phyloP scores from a whole-genome alignment of 1,139 yeast species.

The Saccharomyces hybrid region DNA sequence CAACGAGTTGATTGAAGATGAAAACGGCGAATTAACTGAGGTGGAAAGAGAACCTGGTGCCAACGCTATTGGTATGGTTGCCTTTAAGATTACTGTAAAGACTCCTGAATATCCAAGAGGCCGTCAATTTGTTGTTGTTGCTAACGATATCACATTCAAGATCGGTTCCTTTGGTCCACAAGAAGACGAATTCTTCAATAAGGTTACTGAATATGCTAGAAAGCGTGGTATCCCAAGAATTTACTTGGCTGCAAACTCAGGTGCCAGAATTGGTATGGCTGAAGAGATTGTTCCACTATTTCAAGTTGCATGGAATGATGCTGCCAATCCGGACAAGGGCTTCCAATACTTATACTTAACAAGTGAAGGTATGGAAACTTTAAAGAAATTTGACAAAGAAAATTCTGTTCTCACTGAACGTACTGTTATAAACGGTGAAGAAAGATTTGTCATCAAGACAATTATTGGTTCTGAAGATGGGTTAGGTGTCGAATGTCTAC shows the following conservation, averaged over 20 bases:
- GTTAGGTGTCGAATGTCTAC: conserved; percentile 94
- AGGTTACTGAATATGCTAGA: conserved; percentile 89
- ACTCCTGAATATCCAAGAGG: conserved; percentile 98
- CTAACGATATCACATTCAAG: conserved; percentile 94
- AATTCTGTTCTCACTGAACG: conserved; percentile 69
- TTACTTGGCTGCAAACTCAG: conserved; percentile 94
- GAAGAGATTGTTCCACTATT: conserved; percentile 86
- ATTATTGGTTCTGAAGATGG: conserved; percentile 95
- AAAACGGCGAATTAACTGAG: conserved; percentile 76
- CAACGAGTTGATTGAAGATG: conserved; percentile 73
- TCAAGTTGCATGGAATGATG: conserved; percentile 90
- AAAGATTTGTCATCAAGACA: conserved; percentile 70
- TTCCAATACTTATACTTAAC: conserved; percentile 81
- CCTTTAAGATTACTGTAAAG: conserved; percentile 82
- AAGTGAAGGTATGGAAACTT: conserved; percentile 53
- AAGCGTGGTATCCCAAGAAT: conserved; percentile 88
- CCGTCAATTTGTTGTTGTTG: conserved; percentile 84
- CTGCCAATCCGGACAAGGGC: conserved; percentile 69
- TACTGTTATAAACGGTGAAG: conserved; percentile 77
- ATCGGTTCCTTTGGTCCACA: conserved; percentile 99
- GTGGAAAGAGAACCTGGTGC: conserved; percentile 95
- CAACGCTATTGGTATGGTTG: conserved; percentile 94
- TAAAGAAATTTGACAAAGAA: conserved; percentile 53
- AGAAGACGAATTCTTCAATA: conserved; percentile 85
- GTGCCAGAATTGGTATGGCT: conserved; percentile 98